phyloP scores from a whole-genome alignment of 768 basidiomycete genomes.

The Strobilomyces echinocephalus region DNA sequence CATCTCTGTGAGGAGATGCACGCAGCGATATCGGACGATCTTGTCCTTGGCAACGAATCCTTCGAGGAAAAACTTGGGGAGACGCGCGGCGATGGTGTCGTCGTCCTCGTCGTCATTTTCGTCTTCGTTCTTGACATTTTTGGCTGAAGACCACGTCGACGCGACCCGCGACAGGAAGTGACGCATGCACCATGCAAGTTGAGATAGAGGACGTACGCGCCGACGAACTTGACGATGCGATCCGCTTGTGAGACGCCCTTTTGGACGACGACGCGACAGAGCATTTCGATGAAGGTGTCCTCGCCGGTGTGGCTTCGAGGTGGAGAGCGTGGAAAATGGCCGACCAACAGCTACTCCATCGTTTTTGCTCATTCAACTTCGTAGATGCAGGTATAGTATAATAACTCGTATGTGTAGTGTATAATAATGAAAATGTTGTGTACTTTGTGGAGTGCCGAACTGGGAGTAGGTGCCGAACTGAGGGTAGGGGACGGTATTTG shows the following conservation, averaged over 20 bases:
- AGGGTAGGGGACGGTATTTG: no score
- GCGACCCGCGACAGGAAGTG: neutral
- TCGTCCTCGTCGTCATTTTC: constrained; percentile 48
- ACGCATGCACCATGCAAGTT: constrained; percentile 65
- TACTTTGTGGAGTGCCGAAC: no score
- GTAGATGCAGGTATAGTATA: no score
- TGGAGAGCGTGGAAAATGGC: no score
- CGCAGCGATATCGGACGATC: constrained; percentile 71
- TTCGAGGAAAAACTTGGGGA: constrained; percentile 67
- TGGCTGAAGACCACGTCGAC: constrained; percentile 25
- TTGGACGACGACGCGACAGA: constrained; percentile 65
- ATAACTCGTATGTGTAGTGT: no score
- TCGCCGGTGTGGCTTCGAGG: constrained; percentile 73
- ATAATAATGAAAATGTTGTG: no score
- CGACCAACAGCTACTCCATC: no score
- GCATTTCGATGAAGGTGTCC: constrained; percentile 53
- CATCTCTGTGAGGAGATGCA: constrained; percentile 73
- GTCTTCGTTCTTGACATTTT: constrained; percentile 32
- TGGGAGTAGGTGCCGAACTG: no score
- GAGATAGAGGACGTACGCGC: no score
- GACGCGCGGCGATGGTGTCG: constrained; percentile 56
- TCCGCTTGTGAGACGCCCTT: constrained; percentile 78
- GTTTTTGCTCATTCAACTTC: no score
- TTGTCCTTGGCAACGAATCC: constrained; percentile 89
- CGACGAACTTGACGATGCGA: no score